These are phyloP conservation scores for Angomonas deanei DNA, from an alignment of 208 protist species.

Conservation along the genomic window DNA sequence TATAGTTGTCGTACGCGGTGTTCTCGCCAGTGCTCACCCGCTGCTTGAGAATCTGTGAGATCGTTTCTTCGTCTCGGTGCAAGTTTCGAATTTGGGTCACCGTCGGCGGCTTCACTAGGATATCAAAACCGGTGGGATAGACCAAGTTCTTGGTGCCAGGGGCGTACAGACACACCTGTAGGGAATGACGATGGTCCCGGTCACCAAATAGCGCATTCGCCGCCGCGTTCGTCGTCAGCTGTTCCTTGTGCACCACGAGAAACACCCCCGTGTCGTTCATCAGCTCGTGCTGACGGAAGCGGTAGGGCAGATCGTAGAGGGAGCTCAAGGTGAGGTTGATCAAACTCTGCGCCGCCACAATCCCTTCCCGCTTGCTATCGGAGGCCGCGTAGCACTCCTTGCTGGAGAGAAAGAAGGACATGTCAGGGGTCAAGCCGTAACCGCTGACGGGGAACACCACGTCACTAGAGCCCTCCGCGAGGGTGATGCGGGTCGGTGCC, in stretches of 20 bases:
- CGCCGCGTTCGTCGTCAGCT: constrained; percentile 20
- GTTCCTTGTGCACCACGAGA: constrained; percentile 33
- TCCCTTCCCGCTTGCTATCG: neutral
- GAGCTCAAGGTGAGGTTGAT: constrained; percentile 54
- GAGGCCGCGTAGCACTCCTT: constrained; percentile 20
- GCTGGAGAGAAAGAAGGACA: constrained; percentile 45
- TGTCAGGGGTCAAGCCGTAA: constrained; percentile 57
- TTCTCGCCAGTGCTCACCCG: constrained; percentile 1
- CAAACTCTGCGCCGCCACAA: constrained; percentile 28
- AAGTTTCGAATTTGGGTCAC: constrained; percentile 39
- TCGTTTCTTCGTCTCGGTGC: constrained; percentile 13
- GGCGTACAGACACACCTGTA: constrained; percentile 60
- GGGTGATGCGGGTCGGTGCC: constrained; percentile 19
- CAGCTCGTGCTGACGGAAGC: constrained; percentile 21
- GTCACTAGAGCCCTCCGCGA: constrained; percentile 45
- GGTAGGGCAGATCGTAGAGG: constrained; percentile 54
- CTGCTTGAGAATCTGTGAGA: constrained; percentile 8
- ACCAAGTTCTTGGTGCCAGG: constrained; percentile 41
- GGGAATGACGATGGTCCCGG: constrained; percentile 16
- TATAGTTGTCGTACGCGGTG: neutral
- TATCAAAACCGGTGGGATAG: constrained; percentile 38
- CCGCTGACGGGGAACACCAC: constrained; percentile 52
- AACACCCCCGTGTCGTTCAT: constrained; percentile 12
- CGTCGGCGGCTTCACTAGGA: constrained; percentile 45
- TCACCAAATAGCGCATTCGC: constrained; percentile 37